Evolutionary conservation across 106 monocot species (phyloP), one percentile per base, ranked within the genome.

Genomic region (Narthecium ossifragum): DNA sequence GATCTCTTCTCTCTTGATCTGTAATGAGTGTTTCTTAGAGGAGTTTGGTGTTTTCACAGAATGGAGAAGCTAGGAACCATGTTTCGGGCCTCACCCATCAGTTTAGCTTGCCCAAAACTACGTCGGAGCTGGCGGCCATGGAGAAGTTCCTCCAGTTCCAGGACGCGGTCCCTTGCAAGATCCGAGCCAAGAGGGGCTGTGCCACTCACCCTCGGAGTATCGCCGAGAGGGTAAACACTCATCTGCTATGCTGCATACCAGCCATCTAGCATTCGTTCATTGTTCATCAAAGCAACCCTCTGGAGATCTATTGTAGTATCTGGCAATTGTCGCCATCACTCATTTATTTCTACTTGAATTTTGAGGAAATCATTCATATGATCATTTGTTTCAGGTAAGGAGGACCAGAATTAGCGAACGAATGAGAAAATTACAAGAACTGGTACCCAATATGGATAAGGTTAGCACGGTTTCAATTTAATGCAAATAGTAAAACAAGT

Each of bases 381-480:
- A n/a, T n/a, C 23, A 25, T 13, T 53, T 51, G 62, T 43, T 33
- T 52, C 80, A 96, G 94, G 90, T 90, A 46, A 73, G 96, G 57
- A 90, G 96, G 36, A 98, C 96, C 0, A 63, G 75, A 49, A 98
- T 98, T 57, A 98, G 96, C 31, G 96, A 98, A 49, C 63, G 96
- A 53, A 98, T 98, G 80, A 75, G 90, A 71, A 98, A 90, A 67
- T 70, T 98, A 18, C 96, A 98, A 64, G 96, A 90, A 59, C 78
- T 98, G 6, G 96, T 98, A 5, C 96, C 96, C 11, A 98, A 90
- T 71, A 98, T 98, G 96, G 96, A 98, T 53, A 98, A 98, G 96
- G 96, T 98, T n/a, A 84, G 20, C 6, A 27, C 29, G 15, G 31
- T 1, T 4, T 34, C 18, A 8, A 26, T 2, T n/a, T 23, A 37